Percentiles rank a stretch among this genome's conserved stretches.
Conservation (phyloP, 1,139 yeast genomes). For the Suhomyces anneliseae region DNA sequence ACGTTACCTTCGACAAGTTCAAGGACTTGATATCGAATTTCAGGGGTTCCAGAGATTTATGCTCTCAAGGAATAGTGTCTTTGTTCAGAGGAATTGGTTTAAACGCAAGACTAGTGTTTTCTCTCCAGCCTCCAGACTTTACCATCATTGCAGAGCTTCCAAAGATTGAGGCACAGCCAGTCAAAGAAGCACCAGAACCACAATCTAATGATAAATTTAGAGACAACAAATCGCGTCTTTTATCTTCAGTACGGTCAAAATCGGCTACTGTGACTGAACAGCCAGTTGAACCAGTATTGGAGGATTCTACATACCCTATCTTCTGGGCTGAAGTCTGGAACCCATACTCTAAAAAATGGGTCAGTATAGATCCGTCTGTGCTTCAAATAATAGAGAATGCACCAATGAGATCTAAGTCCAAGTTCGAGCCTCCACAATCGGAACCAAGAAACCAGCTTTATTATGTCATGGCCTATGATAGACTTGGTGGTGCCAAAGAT, state of each 20-base stretch:
- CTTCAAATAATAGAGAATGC: slow-evolving; percentile 62
- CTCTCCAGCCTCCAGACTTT: slow-evolving; percentile 88
- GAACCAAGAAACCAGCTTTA: slow-evolving; percentile 61
- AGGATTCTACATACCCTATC: slow-evolving; percentile 56
- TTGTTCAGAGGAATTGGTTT: slow-evolving; percentile 70
- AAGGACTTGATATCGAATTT: slow-evolving; percentile 39
- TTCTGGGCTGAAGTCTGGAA: slow-evolving; percentile 98
- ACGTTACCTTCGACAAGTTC: slow-evolving; percentile 41
- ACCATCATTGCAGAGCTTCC: slow-evolving; percentile 38
- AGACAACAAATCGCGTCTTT: slow-evolving; percentile 9
- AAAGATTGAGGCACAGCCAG: slow-evolving; percentile 9
- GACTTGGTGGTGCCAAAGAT: slow-evolving; percentile 66
- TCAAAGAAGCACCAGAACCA: not conserved
- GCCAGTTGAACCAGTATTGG: slow-evolving; percentile 12
- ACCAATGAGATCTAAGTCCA: slow-evolving; percentile 57
- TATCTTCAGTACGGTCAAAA: slow-evolving; percentile 10
- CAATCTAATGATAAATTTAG: not conserved
- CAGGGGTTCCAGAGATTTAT: slow-evolving; percentile 75
- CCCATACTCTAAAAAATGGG: slow-evolving; percentile 66
- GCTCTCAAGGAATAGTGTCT: slow-evolving; percentile 86
- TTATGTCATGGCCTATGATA: slow-evolving; percentile 78
- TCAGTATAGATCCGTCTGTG: slow-evolving; percentile 80
- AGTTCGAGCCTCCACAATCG: slow-evolving; percentile 73
- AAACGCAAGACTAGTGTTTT: slow-evolving; percentile 71
- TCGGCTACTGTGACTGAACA: slow-evolving; percentile 1